A percentile compares a stretch with the other conserved stretches of the same genome.
These are phyloP conservation scores for Linnemannia exigua DNA, from an alignment of 192 early-diverging fungal genomes.

Conservation along the genomic window DNA sequence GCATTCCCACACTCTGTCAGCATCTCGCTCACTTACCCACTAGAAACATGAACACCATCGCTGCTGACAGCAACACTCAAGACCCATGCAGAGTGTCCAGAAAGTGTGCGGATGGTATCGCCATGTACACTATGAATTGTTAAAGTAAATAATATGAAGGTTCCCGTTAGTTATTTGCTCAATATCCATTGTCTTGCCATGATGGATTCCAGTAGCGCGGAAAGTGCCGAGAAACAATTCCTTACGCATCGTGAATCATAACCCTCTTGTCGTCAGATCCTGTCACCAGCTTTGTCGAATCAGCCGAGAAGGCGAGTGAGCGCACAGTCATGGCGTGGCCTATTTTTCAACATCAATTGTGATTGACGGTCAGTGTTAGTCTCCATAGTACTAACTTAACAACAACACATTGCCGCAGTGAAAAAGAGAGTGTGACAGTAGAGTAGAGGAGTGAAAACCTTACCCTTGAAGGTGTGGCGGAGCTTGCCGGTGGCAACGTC, in stretches of 20 bases:
- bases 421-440: not conserved
- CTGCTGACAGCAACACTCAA: conserved; percentile 77
- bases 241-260: conserved; percentile 58
- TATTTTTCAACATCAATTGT: conserved; percentile 22
- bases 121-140: conserved; percentile 83
- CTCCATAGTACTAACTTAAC: not conserved
- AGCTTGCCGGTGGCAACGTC: conserved; percentile 79
- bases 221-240: not conserved
- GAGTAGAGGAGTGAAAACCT: not conserved
- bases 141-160: conserved; percentile 53
- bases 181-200: not conserved
- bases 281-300: conserved; percentile 75
- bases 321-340: conserved; percentile 86
- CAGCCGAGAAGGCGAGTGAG: conserved; percentile 80
- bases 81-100: conserved; percentile 86
- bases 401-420: not conserved
- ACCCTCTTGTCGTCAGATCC: conserved; percentile 90
- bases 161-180: not conserved
- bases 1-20: no score
- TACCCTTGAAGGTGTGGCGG: conserved; percentile 69
- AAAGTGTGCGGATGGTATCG: conserved; percentile 79
- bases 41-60: conserved; percentile 75
- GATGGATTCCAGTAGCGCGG: not conserved
- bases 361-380: not conserved
- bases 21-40: conserved; percentile 46